Conservation (phyloP, 352 stramenopile genomes). For the Globisporangium echinulatum region DNA sequence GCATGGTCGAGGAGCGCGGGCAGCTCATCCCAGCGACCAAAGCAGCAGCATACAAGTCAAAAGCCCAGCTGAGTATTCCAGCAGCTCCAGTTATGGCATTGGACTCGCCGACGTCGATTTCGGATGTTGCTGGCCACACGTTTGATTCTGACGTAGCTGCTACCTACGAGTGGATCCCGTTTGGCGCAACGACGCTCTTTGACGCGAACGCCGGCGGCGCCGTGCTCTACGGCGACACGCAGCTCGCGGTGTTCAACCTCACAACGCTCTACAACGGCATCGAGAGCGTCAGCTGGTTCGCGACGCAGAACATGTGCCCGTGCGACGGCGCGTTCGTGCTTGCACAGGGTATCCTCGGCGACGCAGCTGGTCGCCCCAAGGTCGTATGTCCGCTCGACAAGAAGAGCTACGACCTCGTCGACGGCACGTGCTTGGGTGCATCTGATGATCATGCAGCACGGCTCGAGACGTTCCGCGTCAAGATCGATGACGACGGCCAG, state of each 20-base stretch:
- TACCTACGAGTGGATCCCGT: conserved; percentile 57
- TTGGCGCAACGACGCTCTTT: conserved; percentile 72
- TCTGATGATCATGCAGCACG: conserved; percentile 54
- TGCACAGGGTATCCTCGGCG: conserved; percentile 87
- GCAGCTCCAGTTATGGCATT: neutral
- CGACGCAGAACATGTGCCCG: conserved; percentile 92
- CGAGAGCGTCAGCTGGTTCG: conserved; percentile 79
- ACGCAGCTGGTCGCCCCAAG: conserved; percentile 71
- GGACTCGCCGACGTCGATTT: conserved; percentile 34
- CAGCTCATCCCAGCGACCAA: conserved; percentile 80
- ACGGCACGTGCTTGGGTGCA: conserved; percentile 52
- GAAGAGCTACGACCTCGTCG: conserved; percentile 80
- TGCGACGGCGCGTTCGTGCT: conserved; percentile 92
- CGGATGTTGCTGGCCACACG: neutral
- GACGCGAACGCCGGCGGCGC: conserved; percentile 75
- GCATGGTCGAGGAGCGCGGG: conserved; percentile 70
- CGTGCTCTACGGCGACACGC: conserved; percentile 86
- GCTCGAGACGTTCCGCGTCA: conserved; percentile 83
- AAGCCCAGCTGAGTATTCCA: neutral
- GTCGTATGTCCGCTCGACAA: conserved; percentile 92
- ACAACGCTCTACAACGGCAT: conserved; percentile 46
- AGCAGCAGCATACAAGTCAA: conserved; percentile 20
- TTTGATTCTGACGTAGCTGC: too few relatives aligned
- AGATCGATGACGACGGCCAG: conserved; percentile 50
- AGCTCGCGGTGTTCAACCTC: conserved; percentile 91